phyloP scores from a whole-genome alignment of 495 filamentous ascomycete species.

The Pseudevernia furfuracea region DNA sequence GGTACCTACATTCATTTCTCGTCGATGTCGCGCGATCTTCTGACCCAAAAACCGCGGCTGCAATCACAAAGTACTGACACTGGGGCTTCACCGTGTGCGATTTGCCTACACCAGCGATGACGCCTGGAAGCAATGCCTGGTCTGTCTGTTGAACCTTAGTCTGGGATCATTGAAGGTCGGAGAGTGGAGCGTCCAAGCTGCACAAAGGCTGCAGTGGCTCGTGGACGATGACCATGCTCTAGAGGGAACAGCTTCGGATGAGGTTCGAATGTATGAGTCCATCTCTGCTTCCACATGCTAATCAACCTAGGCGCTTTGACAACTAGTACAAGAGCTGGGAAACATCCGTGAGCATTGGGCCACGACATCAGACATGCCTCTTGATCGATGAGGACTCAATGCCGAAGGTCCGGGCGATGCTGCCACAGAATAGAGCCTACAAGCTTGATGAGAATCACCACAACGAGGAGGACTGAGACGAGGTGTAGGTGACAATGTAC shows the following conservation, averaged over 20 bases:
- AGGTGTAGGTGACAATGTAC: background rate
- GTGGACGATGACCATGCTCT: background rate
- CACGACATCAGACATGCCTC: background rate
- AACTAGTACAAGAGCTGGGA: background rate
- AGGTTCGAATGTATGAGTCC: background rate
- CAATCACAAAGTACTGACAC: background rate
- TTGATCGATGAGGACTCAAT: background rate
- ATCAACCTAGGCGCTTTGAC: background rate
- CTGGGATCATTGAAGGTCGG: background rate
- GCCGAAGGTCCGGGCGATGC: background rate
- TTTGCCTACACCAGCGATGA: background rate
- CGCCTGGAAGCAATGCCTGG: background rate
- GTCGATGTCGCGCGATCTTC: background rate
- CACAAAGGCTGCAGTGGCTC: background rate
- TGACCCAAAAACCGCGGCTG: background rate
- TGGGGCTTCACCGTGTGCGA: background rate
- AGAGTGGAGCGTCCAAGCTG: background rate
- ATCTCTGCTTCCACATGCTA: background rate
- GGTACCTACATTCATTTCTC: background rate
- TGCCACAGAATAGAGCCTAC: background rate
- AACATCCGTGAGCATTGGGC: background rate
- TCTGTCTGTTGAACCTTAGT: background rate
- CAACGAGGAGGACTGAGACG: background rate
- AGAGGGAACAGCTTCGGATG: background rate
- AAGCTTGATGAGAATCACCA: background rate